Base-by-base conservation (phyloP, 148 eudicot species). In the Bassia scoparia region DNA sequence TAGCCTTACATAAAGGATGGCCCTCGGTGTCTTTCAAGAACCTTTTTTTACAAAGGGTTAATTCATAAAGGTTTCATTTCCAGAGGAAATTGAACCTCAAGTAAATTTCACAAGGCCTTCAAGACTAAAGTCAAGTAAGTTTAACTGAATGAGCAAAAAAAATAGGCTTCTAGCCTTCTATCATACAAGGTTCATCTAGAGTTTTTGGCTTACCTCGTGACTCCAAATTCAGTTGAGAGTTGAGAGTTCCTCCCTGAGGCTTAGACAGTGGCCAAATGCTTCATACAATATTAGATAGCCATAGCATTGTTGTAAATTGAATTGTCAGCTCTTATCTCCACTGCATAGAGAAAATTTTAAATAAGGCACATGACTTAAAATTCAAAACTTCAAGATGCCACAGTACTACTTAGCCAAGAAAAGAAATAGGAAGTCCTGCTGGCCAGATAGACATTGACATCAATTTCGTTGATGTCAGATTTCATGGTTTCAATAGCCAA, bases 181-280 rank as follows among this genome's bases (percentile, higher is more conserved):
- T 24, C 16, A 44, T 44, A 27, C 55, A 46, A 46, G 35, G 35
- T 17, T 65, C 16, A 2, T 67, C 54, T 16, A 27, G 44, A 41
- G 53, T 29, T 27, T 44, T 26, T 6, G 34, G 55, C 70, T 67
- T 67, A 67, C 70, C 70, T 44, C 23, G 7, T 43, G 54, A 46
- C 54, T 26, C n/a, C 44, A 44, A 44, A 67, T 26, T 43, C 34
- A 27, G 53, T 54, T 67, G 31, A 27, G 54, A 65, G 49, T 18
- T 67, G 52, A 44, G 54, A 41, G 18, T 21, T 65, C 30, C 48
- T 38, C 31, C 21, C 27, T n/a, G 16, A 18, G 14, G 52, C 50
- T 38, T 38, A 23, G 26, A 13, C 49, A 64, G 68, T 38, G 29
- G 11, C 68, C 46, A 66, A 33, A 66, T 41, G 29, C 20, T 66